Evolutionary conservation across 2,329 filamentous ascomycete species (phyloP).

Genomic region (Lachnellula occidentalis): DNA sequence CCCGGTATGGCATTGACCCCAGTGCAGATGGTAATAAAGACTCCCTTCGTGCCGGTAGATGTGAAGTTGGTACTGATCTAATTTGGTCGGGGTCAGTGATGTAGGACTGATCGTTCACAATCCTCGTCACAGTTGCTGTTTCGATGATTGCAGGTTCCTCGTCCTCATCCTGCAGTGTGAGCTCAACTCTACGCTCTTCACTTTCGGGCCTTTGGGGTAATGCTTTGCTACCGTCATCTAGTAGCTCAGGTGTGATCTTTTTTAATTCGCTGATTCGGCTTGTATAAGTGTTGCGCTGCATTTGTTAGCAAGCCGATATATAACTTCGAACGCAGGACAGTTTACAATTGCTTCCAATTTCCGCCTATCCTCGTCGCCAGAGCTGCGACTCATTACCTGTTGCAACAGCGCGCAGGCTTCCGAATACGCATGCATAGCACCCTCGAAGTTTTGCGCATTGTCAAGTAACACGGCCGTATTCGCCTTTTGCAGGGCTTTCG

Average conservation of each 20-base stretch:
- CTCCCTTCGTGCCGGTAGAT: conserved; percentile 31
- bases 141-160: conserved; percentile 44
- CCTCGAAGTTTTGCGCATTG: conserved; percentile 91
- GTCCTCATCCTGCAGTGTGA: conserved; percentile 33
- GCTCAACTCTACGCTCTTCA: conserved; percentile 43
- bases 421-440: conserved; percentile 81
- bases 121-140: conserved; percentile 47
- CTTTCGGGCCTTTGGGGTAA: conserved; percentile 68
- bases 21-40: conserved; percentile 30
- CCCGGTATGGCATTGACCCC: conserved; percentile 25
- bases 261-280: conserved; percentile 83
- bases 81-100: conserved; percentile 17
- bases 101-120: conserved; percentile 38
- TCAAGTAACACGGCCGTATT: conserved; percentile 94
- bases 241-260: conserved; percentile 56
- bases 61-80: conserved; percentile 22
- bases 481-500: conserved; percentile 89
- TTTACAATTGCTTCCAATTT: conserved; percentile 92
- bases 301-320: conserved; percentile 15
- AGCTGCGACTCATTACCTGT: conserved; percentile 80
- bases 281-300: conserved; percentile 79
- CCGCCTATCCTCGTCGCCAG: conserved; percentile 77
- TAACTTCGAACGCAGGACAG: conserved; percentile 22
- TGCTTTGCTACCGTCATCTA: conserved; percentile 58
- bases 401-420: conserved; percentile 87